Evolutionary conservation across 139 green algal species (phyloP).

Genomic region (Protoeuglena noctilucae): DNA sequence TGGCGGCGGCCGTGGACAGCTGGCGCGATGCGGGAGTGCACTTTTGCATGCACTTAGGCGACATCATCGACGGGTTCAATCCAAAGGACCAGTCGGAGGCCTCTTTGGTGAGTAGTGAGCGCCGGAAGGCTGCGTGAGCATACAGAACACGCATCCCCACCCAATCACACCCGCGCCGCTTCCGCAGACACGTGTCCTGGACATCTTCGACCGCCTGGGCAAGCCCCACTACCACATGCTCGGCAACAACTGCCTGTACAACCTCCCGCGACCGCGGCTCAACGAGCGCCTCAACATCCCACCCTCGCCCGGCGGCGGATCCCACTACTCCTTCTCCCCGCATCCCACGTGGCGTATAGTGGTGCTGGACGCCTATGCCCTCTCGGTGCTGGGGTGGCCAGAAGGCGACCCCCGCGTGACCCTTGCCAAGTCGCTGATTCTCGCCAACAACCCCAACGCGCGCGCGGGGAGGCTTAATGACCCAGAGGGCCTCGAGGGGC

Average conservation of each 20-base stretch:
- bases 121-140: no score
- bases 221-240: slow-evolving; percentile 3
- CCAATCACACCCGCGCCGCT: no score
- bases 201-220: no score
- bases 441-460: slow-evolving; percentile 14
- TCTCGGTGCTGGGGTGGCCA: slow-evolving; percentile 23
- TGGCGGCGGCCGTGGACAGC: no score
- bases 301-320: no score
- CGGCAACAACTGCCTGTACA: slow-evolving; percentile 28
- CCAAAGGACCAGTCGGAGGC: slow-evolving; percentile 11
- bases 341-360: slow-evolving; percentile 14
- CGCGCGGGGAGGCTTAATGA: slow-evolving; percentile 28
- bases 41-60: slow-evolving; percentile 22
- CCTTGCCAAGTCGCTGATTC: slow-evolving; percentile 7
- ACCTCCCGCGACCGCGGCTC: slow-evolving; percentile 13
- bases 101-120: slow-evolving; percentile 11
- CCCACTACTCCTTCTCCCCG: slow-evolving; percentile 21
- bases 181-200: no score
- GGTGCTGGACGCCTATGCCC: slow-evolving; percentile 20
- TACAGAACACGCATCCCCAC: no score
- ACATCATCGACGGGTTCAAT: slow-evolving; percentile 23
- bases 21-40: no score
- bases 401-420: slow-evolving; percentile 13
- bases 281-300: slow-evolving; percentile 20
- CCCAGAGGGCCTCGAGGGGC: slow-evolving; percentile 12